These are phyloP conservation scores for Scedosporium boydii DNA, from an alignment of 2,329 filamentous ascomycete species.

Conservation along the genomic window DNA sequence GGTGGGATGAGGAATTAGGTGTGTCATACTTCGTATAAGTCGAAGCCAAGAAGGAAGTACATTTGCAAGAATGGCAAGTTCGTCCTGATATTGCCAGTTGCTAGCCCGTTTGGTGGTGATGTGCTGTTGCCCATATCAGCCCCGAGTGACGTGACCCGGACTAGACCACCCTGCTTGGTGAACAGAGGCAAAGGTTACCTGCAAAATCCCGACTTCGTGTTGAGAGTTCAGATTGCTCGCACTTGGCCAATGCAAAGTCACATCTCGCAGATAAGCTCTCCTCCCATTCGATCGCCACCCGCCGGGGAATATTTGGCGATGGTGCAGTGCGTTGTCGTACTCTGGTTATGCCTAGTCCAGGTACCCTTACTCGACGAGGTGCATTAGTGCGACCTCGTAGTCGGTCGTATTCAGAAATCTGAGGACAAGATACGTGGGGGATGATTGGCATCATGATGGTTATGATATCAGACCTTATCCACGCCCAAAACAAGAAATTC, in stretches of 20 bases:
- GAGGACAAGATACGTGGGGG: not conserved
- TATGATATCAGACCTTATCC: not conserved
- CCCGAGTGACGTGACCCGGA: not conserved
- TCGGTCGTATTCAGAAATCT: not conserved
- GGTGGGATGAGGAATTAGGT: not conserved
- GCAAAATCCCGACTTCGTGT: not conserved
- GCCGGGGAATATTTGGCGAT: not conserved
- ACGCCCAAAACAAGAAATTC: not conserved
- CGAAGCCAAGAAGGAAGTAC: not conserved
- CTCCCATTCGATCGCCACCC: not conserved
- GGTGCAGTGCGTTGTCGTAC: not conserved
- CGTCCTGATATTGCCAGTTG: not conserved
- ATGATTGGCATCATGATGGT: not conserved
- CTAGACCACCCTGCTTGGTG: not conserved
- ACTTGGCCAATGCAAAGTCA: not conserved
- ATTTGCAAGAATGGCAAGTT: not conserved
- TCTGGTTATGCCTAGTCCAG: not conserved
- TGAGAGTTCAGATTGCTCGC: not conserved
- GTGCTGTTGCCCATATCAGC: not conserved
- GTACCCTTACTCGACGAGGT: too few species aligned
- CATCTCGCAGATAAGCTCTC: not conserved
- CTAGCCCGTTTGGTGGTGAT: not conserved
- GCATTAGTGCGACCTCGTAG: not conserved
- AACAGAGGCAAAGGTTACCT: not conserved
- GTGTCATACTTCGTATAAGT: not conserved